Base-by-base conservation (phyloP, 768 basidiomycete genomes). In the Cyclocybe aegerita region DNA sequence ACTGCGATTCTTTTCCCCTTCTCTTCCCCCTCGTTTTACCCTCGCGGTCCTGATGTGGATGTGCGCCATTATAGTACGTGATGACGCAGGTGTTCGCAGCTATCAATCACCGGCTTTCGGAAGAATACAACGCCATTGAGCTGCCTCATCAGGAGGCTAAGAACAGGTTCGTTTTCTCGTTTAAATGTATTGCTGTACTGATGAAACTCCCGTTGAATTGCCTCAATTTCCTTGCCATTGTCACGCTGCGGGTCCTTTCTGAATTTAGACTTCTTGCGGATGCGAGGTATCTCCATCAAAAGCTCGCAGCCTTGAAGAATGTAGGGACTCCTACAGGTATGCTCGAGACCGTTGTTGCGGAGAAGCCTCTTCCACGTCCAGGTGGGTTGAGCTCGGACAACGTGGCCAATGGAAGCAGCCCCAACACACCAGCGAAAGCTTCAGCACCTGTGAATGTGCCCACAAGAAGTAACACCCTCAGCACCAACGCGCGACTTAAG, bases 1-100 rank as follows among this genome's bases (percentile, higher is more conserved):
- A 40, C 49, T 52, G 53, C 46, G 45, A 47, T 56, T 46, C 43
- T 48, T 51, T 39, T 43, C 8, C 42, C 32, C 30, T 39, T 50
- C 33, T 16, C 34, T 11, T 44, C 15, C 36, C 15, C 8, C 30
- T 12, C 32, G 32, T 32, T 15, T 36, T 44, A n/a, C n/a, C 37
- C 29, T 49, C 23, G 23, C 23, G 23, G 23, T 5, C 23, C 39
- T 49, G 17, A 50, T 23, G 38, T 48, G 14, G 30, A 29, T 38
- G 32, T 49, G 39, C 36, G 34, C 46, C 40, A 52, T 54, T 50
- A 16, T 65, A 97, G 91, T 82, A 81, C 65, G 93, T 99, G 64
- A 95, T 98, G 91, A 82, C 85, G 33, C 92, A 98, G 64, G 97
- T 98, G 10, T 87, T 98, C 53, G 90, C 90, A 14, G 86, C 92